Conservation (phyloP, 2,329 filamentous ascomycete genomes). For the Colletotrichum costaricense region DNA sequence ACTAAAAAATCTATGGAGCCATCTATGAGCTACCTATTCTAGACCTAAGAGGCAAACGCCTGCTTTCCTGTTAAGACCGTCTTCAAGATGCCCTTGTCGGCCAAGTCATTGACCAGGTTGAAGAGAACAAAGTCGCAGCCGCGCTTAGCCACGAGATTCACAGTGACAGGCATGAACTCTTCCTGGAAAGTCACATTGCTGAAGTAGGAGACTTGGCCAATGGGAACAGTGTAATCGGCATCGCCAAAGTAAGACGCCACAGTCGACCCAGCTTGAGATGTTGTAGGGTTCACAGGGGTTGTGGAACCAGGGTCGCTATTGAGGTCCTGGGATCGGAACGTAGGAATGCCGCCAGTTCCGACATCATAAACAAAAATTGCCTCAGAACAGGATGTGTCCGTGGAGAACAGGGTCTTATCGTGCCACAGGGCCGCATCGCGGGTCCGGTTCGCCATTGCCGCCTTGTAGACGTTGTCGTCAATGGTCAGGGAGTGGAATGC, state of each 20-base stretch:
- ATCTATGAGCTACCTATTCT: neutral
- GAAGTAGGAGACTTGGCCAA: slow-evolving; percentile 53
- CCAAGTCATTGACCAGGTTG: slow-evolving; percentile 53
- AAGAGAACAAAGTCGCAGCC: slow-evolving; percentile 56
- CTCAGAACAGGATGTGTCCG: slow-evolving; percentile 51
- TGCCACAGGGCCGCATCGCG: slow-evolving; percentile 42
- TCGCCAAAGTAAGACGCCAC: slow-evolving; percentile 42
- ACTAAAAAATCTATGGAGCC: neutral
- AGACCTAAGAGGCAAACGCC: neutral
- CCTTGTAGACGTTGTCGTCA: neutral
- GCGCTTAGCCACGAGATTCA: slow-evolving; percentile 53
- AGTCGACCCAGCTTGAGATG: slow-evolving; percentile 37
- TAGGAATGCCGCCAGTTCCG: slow-evolving; percentile 53
- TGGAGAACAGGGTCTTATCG: slow-evolving; percentile 49
- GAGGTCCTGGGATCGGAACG: slow-evolving; percentile 48
- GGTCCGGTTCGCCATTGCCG: neutral
- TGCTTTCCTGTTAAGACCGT: slow-evolving; percentile 48
- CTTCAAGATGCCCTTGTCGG: slow-evolving; percentile 50
- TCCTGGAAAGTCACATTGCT: slow-evolving; percentile 51
- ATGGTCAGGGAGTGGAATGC: slow-evolving; percentile 39
- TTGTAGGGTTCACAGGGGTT: slow-evolving; percentile 43
- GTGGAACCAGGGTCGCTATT: slow-evolving; percentile 45
- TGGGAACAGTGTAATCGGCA: slow-evolving; percentile 53
- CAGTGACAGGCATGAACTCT: slow-evolving; percentile 55
- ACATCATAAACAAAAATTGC: slow-evolving; percentile 54